Evolutionary conservation across 805 yeast species (phyloP).

Genomic region (Candida stauntonica): DNA sequence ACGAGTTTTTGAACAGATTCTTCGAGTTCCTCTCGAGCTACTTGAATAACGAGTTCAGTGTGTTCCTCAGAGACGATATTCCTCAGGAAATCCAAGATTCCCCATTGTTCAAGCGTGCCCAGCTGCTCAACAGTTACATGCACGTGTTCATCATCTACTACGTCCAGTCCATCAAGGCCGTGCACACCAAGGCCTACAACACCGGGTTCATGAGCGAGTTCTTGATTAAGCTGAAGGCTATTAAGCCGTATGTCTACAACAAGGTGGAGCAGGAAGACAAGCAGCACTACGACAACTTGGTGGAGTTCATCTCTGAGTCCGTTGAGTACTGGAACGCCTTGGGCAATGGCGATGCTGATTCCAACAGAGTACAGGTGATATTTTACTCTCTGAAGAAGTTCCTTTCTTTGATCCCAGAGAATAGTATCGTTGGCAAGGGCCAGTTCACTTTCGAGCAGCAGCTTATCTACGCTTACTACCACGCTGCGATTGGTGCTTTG

Average conservation of each 20-base stretch:
- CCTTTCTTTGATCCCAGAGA: slow-evolving; percentile 21
- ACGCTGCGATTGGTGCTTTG: slow-evolving; percentile 30
- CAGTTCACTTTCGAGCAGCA: slow-evolving; percentile 15
- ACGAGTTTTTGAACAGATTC: slow-evolving; percentile 20
- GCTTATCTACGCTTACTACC: slow-evolving; percentile 31
- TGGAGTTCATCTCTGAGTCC: slow-evolving; percentile 11
- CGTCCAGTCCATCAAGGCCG: slow-evolving; percentile 30
- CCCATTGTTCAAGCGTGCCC: slow-evolving; percentile 18
- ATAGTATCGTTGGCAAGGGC: slow-evolving; percentile 6
- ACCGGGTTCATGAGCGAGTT: slow-evolving; percentile 28
- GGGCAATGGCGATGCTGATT: slow-evolving; percentile 3
- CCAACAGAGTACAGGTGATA: slow-evolving; percentile 24
- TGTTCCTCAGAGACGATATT: slow-evolving; percentile 15
- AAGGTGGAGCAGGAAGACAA: slow-evolving; percentile 11
- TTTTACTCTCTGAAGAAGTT: slow-evolving; percentile 25
- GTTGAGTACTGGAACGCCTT: slow-evolving; percentile 17
- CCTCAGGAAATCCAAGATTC: slow-evolving; percentile 10
- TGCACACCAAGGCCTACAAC: slow-evolving; percentile 31
- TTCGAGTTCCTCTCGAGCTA: slow-evolving; percentile 21
- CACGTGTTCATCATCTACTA: slow-evolving; percentile 23
- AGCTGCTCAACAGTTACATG: slow-evolving; percentile 19
- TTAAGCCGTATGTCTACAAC: slow-evolving; percentile 18
- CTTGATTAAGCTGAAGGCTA: slow-evolving; percentile 18
- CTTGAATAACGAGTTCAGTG: slow-evolving; percentile 18
- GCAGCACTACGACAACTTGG: slow-evolving; percentile 17